phyloP scores from a whole-genome alignment of 495 filamentous ascomycete genomes.

The Talaromyces thailandensis region DNA sequence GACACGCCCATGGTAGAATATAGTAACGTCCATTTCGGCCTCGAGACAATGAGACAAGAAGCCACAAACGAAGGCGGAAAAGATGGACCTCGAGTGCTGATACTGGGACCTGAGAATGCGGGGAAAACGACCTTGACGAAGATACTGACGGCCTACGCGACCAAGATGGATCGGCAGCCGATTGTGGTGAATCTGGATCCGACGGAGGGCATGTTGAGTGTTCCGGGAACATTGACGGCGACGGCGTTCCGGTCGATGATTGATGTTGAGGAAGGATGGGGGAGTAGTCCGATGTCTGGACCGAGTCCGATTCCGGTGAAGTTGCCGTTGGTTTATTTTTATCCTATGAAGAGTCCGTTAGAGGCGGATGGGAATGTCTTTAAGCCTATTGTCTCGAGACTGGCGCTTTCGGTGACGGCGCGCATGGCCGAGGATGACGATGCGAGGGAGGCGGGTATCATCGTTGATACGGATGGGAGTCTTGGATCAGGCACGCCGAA shows the following conservation, averaged over 20 bases:
- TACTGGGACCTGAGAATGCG: conserved; percentile 70
- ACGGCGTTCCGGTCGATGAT: conserved; percentile 76
- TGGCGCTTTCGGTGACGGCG: conserved; percentile 71
- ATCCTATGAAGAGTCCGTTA: conserved; percentile 59
- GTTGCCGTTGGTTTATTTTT: conserved; percentile 85
- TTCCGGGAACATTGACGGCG: conserved; percentile 79
- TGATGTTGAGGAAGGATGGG: conserved; percentile 87
- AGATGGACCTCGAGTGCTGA: conserved; percentile 70
- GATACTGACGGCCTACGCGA: conserved; percentile 74
- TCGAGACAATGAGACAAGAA: conserved; percentile 56
- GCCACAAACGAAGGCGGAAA: conserved; percentile 35
- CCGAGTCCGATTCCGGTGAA: conserved; percentile 84
- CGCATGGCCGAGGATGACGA: conserved; percentile 71
- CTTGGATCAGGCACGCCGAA: conserved; percentile 50
- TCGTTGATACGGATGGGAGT: conserved; percentile 78
- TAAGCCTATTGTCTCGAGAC: conserved; percentile 61
- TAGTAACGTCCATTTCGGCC: conserved; percentile 78
- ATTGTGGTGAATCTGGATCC: conserved; percentile 83
- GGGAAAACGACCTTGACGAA: conserved; percentile 83
- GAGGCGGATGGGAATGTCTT: conserved; percentile 67
- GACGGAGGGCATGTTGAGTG: conserved; percentile 71
- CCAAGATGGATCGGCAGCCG: conserved; percentile 65
- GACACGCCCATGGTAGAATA: conserved; percentile 79
- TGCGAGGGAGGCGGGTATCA: conserved; percentile 61
- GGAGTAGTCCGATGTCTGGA: conserved; percentile 81